phyloP scores from a whole-genome alignment of 345 rosid genomes.

The Populus pruinosa region DNA sequence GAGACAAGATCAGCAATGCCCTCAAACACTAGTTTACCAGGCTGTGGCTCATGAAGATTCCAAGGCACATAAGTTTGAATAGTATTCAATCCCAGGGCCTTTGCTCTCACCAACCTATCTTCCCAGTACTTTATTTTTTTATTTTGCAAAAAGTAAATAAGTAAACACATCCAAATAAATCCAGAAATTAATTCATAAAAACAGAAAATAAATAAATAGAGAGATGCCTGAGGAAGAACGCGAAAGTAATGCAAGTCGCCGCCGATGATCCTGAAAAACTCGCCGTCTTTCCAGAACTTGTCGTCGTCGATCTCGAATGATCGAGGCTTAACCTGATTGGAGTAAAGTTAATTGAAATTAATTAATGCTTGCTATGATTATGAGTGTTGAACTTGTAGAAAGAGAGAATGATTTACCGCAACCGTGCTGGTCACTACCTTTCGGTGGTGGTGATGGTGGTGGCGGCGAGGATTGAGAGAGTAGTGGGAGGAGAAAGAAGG shows the following conservation, averaged over 20 bases:
- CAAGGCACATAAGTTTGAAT: slow-evolving; percentile 91
- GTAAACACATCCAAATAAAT: not conserved
- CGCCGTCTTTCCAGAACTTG: slow-evolving; percentile 76
- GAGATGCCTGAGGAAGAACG: slow-evolving; percentile 67
- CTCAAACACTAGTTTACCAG: slow-evolving; percentile 60
- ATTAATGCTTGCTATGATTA: not conserved
- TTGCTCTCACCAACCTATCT: slow-evolving; percentile 79
- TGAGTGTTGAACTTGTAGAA: not conserved
- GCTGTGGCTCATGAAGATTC: slow-evolving; percentile 95
- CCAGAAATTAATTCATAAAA: not conserved
- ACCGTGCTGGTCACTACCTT: slow-evolving; percentile 17
- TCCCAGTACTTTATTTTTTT: slow-evolving; percentile 72
- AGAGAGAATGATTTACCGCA: slow-evolving; percentile 6
- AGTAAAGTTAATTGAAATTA: not conserved
- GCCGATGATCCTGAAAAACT: slow-evolving; percentile 70
- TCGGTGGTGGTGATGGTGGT: slow-evolving; percentile 11
- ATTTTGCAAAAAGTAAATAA: not conserved
- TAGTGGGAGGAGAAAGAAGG: slow-evolving; percentile 48
- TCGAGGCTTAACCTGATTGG: slow-evolving; percentile 28
- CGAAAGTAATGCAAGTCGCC: slow-evolving; percentile 96
- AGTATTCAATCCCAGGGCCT: slow-evolving; percentile 82
- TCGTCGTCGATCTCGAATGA: slow-evolving; percentile 69
- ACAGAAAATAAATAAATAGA: not conserved
- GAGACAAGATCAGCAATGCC: slow-evolving; percentile 73
- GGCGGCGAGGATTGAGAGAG: slow-evolving; percentile 37